Percentiles rank a stretch among this genome's conserved stretches.
These are phyloP conservation scores for Pseudocercospora macadamiae DNA, from an alignment of 2,329 filamentous ascomycete species.

Conservation along the genomic window DNA sequence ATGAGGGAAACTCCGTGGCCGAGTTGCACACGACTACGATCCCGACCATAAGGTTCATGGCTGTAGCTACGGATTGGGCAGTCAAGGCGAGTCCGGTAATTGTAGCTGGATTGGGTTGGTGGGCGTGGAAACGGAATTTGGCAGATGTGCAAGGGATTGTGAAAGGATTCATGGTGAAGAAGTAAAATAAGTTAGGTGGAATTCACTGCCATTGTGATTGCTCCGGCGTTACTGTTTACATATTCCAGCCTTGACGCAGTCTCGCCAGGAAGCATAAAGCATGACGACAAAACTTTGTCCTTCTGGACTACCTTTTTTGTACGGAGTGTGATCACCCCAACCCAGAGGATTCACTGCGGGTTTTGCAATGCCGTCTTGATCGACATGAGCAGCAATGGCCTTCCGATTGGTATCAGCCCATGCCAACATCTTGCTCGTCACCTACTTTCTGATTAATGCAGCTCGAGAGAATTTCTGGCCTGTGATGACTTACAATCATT, in stretches of 20 bases:
- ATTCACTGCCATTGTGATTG: not conserved
- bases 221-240: conserved; percentile 18
- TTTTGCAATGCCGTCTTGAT: conserved; percentile 42
- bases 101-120: not conserved
- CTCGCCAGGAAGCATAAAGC: conserved; percentile 48
- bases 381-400: conserved; percentile 41
- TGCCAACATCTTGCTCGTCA: conserved; percentile 24
- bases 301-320: conserved; percentile 42
- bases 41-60: not conserved
- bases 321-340: conserved; percentile 21
- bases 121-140: not conserved
- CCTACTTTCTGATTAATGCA: not conserved
- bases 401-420: conserved; percentile 50
- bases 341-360: conserved; percentile 49
- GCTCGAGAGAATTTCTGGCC: too few relatives aligned
- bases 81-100: not conserved
- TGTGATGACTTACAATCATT: not conserved
- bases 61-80: not conserved
- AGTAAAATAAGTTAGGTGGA: too few relatives aligned
- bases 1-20: not conserved
- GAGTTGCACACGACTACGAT: not conserved
- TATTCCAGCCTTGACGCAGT: conserved; percentile 37
- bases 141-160: not conserved
- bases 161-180: not conserved
- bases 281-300: conserved; percentile 50